Evolutionary conservation across 257 asterid genomes (phyloP), one percentile per base, ranked within the genome.

Genomic region (Haberlea rhodopensis): DNA sequence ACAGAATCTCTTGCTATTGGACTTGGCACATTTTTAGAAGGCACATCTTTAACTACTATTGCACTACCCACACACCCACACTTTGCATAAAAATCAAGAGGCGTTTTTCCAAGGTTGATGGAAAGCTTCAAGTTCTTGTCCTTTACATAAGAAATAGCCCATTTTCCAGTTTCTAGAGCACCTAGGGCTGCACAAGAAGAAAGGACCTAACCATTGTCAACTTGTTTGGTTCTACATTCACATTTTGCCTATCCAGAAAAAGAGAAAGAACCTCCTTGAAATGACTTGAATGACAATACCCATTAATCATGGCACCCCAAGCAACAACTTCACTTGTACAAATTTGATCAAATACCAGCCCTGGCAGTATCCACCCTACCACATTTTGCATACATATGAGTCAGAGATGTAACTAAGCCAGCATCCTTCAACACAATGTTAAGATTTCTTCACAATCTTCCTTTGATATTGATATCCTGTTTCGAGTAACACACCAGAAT

Each of bases 271-370:
- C 82, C 63, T 80, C 79, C 57, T 65, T 73, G 43, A 68, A 68
- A 32, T 21, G 65, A 49, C 61, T 63, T 6, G 77, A 74, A 20
- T 75, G 80, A 51, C 56, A 43, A 67, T 79, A 82, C 6, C 80
- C 79, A 3, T 81, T 64, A 46, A 83, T 74, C 78, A 83, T 83
- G 25, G 86, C 81, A 24, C 82, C 80, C 84, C 89, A 80, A 20
- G 84, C 72, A 3, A 80, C 73, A 1, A 83, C 82, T 40, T 76
- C 84, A 48, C 56, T 76, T 2, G 6, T 48, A 5, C 68, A 18
- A 75, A 80, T 69, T 49, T 15, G 48, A 64, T 78, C 84, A 16
- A 83, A 80, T 68, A 83, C 46, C 46, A 6, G 51, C 21, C 62
- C 81, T 61, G 0, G 89, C 86, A 0, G 19, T 60, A 19, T 76